Conservation (phyloP, 2,329 filamentous ascomycete species). For the Amphichorda felina region DNA sequence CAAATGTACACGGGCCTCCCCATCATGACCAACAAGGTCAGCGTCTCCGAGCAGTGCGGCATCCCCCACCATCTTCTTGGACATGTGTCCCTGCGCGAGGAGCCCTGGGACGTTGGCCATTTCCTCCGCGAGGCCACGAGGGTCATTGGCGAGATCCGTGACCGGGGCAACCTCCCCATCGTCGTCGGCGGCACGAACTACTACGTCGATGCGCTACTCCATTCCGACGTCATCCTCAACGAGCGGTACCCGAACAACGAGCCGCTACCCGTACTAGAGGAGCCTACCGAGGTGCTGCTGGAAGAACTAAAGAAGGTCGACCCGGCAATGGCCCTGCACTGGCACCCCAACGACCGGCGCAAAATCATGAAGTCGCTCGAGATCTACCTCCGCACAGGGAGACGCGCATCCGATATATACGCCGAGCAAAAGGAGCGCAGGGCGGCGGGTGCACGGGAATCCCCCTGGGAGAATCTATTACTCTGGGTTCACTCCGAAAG, state of each 20-base stretch:
- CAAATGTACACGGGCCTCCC: slow-evolving; percentile 89
- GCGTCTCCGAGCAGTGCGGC: slow-evolving; percentile 58
- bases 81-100: slow-evolving; percentile 60
- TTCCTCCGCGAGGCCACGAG: slow-evolving; percentile 61
- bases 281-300: slow-evolving; percentile 59
- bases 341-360: slow-evolving; percentile 87
- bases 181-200: slow-evolving; percentile 93
- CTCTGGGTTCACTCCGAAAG: slow-evolving; percentile 80
- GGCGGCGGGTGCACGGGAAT: slow-evolving; percentile 8
- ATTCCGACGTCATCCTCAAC: slow-evolving; percentile 48
- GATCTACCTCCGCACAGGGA: slow-evolving; percentile 77
- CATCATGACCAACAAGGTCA: slow-evolving; percentile 92
- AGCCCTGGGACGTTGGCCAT: slow-evolving; percentile 70
- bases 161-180: slow-evolving; percentile 71
- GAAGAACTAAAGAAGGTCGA: slow-evolving; percentile 68
- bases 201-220: slow-evolving; percentile 82
- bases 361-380: slow-evolving; percentile 86
- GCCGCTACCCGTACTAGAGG: slow-evolving; percentile 57
- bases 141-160: slow-evolving; percentile 66
- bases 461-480: slow-evolving; percentile 47
- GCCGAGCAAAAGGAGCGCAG: slow-evolving; percentile 51
- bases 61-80: slow-evolving; percentile 84
- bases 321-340: slow-evolving; percentile 76
- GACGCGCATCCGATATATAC: slow-evolving; percentile 76
- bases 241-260: slow-evolving; percentile 12